Evolutionary conservation across 192 early-diverging fungal genomes (phyloP), one percentile per base, ranked within the genome.

Genomic region (Irineochytrium annulatum): DNA sequence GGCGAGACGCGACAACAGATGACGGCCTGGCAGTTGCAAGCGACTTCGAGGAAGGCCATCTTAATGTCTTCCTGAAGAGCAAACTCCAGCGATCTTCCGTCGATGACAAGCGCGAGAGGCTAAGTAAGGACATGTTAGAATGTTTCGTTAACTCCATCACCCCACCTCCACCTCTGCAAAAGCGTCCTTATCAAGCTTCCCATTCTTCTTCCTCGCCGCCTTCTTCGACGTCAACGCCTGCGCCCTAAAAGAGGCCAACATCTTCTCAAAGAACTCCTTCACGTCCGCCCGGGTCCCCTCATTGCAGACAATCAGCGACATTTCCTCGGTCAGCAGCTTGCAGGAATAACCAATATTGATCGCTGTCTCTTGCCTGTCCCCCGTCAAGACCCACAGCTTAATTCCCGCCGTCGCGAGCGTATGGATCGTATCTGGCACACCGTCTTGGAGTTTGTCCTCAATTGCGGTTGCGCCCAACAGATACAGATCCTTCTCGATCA

Each of bases 1-100:
- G 92, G 92, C 28, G 89, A 89, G 22, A 94, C 87, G 43, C 92
- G 80, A 57, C 89, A 93, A 62, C 90, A 94, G 54, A 94, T 88
- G 24, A 94, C 91, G 20, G 86, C 82, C 20, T 90, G 81, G 60
- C 88, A 90, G 22, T 78, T 68, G 20, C 80, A 85, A 26, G 83
- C 89, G 16, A 94, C 66, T 53, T 86, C 79, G 29, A 92, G 74
- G 63, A 92, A 49, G 11, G 6, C 5, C 17, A 20, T 22, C 22
- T 8, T 24, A 17, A 8, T 49, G 13, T 49, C 46, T 8, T 49
- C 46, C 6, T 17, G 17, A 8, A 22, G 17, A 6, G 26, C 6
- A 8, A 17, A 17, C 22, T 8, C 13, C 6, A 49, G 46, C 6
- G 11, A 20, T 8, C 6, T 24, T 8, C 46, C 46, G 11, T 49